These are phyloP conservation scores for Diophrys appendiculata DNA, from an alignment of 73 alveolate species.

Conservation along the genomic window DNA sequence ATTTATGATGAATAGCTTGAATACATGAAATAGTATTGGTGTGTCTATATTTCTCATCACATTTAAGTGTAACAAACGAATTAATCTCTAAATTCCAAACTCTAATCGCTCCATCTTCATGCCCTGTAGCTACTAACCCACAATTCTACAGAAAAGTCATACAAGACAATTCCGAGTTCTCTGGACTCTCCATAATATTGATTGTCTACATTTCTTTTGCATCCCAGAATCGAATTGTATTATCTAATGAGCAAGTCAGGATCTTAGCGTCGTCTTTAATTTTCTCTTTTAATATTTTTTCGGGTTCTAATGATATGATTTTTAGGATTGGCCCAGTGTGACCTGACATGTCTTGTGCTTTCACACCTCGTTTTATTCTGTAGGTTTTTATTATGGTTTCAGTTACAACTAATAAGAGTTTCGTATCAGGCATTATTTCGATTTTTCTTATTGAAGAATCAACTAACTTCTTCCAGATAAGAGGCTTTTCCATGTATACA, in stretches of 20 bases:
- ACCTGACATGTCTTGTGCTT: slow-evolving; percentile 73
- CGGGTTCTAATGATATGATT: slow-evolving; percentile 66
- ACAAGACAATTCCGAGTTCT: slow-evolving; percentile 73
- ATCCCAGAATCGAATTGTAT: slow-evolving; percentile 89
- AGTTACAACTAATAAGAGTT: slow-evolving; percentile 62
- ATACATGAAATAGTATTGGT: slow-evolving; percentile 74
- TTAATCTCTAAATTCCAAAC: slow-evolving; percentile 82
- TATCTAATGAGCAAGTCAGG: slow-evolving; percentile 74
- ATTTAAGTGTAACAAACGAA: slow-evolving; percentile 65
- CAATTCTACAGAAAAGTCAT: slow-evolving; percentile 75
- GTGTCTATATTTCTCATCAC: slow-evolving; percentile 64
- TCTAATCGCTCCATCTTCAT: slow-evolving; percentile 81
- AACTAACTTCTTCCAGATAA: slow-evolving; percentile 61
- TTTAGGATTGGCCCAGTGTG: slow-evolving; percentile 82
- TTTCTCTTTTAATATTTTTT: slow-evolving; percentile 53
- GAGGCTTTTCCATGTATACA: slow-evolving; percentile 81
- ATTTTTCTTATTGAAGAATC: slow-evolving; percentile 50
- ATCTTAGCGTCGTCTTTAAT: slow-evolving; percentile 61
- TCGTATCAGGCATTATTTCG: slow-evolving; percentile 61
- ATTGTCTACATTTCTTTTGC: slow-evolving; percentile 74
- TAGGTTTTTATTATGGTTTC: slow-evolving; percentile 63
- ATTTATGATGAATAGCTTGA: slow-evolving; percentile 51
- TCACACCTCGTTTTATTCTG: slow-evolving; percentile 73
- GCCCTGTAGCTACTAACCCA: slow-evolving; percentile 86
- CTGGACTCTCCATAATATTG: slow-evolving; percentile 70